Percentiles rank a stretch among this genome's conserved stretches.
phyloP scores from a whole-genome alignment of 352 stramenopile genomes.

The Bremia lactucae region DNA sequence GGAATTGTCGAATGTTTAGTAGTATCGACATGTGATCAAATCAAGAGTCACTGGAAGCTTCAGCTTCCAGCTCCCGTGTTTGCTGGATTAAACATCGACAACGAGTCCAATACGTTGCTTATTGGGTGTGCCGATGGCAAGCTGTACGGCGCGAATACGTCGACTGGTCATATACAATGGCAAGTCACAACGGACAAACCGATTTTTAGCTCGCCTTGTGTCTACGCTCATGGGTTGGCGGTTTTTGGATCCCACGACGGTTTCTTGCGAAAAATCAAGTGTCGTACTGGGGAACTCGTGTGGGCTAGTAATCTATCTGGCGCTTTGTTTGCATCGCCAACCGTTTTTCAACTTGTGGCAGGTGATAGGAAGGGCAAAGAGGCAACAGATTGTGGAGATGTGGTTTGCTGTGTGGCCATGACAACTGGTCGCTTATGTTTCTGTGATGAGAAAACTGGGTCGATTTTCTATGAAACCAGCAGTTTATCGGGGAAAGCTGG shows the following conservation, averaged over 20 bases:
- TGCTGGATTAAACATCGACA: conserved; percentile 28
- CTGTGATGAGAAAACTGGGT: conserved; percentile 29
- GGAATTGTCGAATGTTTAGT: conserved; percentile 22
- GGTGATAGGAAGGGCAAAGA: neutral
- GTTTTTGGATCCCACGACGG: conserved; percentile 53
- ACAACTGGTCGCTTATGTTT: conserved; percentile 30
- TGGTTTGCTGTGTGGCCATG: conserved; percentile 36
- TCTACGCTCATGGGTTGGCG: conserved; percentile 15
- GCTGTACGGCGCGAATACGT: conserved; percentile 28
- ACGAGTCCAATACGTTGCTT: conserved; percentile 12
- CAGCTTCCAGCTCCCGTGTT: conserved; percentile 43
- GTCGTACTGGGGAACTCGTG: conserved; percentile 15
- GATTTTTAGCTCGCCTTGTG: conserved; percentile 46
- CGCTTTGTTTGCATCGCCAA: conserved; percentile 41
- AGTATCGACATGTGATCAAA: neutral
- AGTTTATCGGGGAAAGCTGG: conserved; percentile 2
- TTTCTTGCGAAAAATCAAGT: conserved; percentile 28
- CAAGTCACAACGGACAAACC: conserved; percentile 29
- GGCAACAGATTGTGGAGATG: neutral
- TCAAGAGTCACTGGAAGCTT: conserved; percentile 14
- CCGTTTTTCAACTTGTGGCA: conserved; percentile 13
- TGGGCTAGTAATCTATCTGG: conserved; percentile 23
- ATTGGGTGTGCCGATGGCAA: conserved; percentile 40
- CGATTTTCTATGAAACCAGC: conserved; percentile 16
- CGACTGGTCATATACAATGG: conserved; percentile 24